Evolutionary conservation across 495 filamentous ascomycete species (phyloP).

Genomic region (Neurospora pannonica): DNA sequence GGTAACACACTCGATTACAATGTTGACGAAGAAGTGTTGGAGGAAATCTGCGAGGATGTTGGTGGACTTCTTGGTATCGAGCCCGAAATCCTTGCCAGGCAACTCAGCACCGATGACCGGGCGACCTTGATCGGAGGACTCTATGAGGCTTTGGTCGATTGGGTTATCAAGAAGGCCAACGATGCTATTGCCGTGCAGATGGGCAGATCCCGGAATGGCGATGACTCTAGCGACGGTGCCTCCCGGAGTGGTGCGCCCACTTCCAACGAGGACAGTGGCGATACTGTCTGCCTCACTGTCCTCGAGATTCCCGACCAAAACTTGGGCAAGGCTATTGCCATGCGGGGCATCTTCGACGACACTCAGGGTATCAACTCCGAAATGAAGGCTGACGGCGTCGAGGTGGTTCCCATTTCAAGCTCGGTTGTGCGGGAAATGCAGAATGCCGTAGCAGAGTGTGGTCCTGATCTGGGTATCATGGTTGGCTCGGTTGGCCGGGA

Average conservation of each 20-base stretch:
- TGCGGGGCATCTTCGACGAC: conserved; percentile 89
- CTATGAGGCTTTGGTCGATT: conserved; percentile 93
- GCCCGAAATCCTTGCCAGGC: conserved; percentile 68
- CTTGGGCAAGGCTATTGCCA: conserved; percentile 73
- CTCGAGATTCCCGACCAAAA: conserved; percentile 74
- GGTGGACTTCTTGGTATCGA: conserved; percentile 77
- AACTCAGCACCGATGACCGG: conserved; percentile 75
- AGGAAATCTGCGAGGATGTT: conserved; percentile 84
- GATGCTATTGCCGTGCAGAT: conserved; percentile 76
- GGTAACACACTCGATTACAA: conserved; percentile 81
- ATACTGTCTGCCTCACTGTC: conserved; percentile 82
- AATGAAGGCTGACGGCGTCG: conserved; percentile 91
- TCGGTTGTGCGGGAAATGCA: conserved; percentile 82
- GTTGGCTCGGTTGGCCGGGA: conserved; percentile 55
- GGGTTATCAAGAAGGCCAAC: conserved; percentile 84
- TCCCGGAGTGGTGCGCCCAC: conserved; percentile 44
- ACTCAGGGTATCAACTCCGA: conserved; percentile 85
- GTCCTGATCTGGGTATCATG: conserved; percentile 72
- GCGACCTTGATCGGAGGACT: conserved; percentile 72
- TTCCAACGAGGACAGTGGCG: conserved; percentile 57
- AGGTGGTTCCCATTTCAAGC: conserved; percentile 54
- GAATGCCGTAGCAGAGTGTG: conserved; percentile 66
- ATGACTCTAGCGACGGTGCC: conserved; percentile 52
- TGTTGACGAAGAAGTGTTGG: conserved; percentile 76
- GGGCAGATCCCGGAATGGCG: conserved; percentile 44